These are phyloP conservation scores for Sporisorium exsertum DNA, from an alignment of 1,284 basidiomycete species.

Conservation along the genomic window DNA sequence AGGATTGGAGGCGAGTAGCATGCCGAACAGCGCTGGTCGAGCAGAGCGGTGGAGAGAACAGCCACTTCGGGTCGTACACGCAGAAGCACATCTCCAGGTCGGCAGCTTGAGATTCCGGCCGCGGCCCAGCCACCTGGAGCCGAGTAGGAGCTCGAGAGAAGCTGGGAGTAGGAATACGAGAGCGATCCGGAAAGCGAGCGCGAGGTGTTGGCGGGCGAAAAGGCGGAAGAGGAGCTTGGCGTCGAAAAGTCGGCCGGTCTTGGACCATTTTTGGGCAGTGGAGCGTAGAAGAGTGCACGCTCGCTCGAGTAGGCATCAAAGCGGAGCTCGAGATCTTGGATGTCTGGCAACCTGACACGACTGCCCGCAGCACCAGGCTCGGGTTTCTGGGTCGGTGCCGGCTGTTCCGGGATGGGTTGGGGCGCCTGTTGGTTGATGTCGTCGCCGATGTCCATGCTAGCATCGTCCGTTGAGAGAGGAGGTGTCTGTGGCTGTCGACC, in stretches of 20 bases:
- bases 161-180: conserved; percentile 44
- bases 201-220: conserved; percentile 18
- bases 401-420: background rate
- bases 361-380: conserved; percentile 32
- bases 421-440: background rate
- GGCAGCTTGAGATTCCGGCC: conserved; percentile 40
- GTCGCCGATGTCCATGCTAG: background rate
- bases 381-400: conserved; percentile 3
- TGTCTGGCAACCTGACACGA: conserved; percentile 34
- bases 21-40: conserved; percentile 40
- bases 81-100: conserved; percentile 40
- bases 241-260: conserved; percentile 31
- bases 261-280: conserved; percentile 37
- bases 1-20: conserved; percentile 27
- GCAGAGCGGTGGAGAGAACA: conserved; percentile 36
- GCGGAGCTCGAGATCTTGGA: conserved; percentile 43
- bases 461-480: background rate
- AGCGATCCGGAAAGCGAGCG: conserved; percentile 36
- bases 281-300: conserved; percentile 45
- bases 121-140: conserved; percentile 44
- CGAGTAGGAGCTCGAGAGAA: conserved; percentile 39
- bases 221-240: conserved; percentile 31
- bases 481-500: background rate
- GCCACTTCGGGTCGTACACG: conserved; percentile 36
- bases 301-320: conserved; percentile 38